Base-by-base conservation (phyloP, 176 grass and related monocot species). In the Eleusine indica region DNA sequence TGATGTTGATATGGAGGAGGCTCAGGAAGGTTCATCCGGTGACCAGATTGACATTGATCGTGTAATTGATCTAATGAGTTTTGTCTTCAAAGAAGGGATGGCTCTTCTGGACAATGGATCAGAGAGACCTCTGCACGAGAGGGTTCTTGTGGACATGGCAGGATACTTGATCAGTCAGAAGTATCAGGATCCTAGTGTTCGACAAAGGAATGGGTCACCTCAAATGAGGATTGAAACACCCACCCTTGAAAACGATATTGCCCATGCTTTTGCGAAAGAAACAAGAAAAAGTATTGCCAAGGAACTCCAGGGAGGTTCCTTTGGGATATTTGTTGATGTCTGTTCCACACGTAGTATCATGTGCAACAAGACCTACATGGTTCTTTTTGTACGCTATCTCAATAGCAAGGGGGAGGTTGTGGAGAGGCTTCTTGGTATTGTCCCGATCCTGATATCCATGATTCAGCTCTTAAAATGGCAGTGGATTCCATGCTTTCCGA, bases 381-480 rank as follows among this genome's bases (percentile, higher is more conserved):
- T 77, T 47, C 18, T 78, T 19, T 70, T 78, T 78, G 74, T 14
- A 21, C 83, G 83, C 52, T 35, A 35, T 35, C 38, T 85, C 18
- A 47, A 77, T 77, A 29, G 52, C 66, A 62, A 85, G 52, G 83
- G 66, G 15, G 74, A 77, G 19, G 75, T 85, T 7, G 66, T 78
- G 75, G 75, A 85, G 75, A 85, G 83, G 75, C 75, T 85, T 78
- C 12, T 78, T 29, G 84, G 75, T 15, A 16, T 86, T 86, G 67
- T 86, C 19, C 84, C 75, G 75, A 86, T 4, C 67, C 56, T 69
- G 38, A 70, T 60, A 3, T 28, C 75, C 17, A 16, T 67, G 82
- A 37, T 41, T 73, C 32, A 42, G 51, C 46, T 56, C 13, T 75
- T 13, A 86, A 86, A 49, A 42, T 3, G 35, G 16, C 44, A 25